Conservation (phyloP, 2,329 filamentous ascomycete genomes). For the Acrocalymma vagum region DNA sequence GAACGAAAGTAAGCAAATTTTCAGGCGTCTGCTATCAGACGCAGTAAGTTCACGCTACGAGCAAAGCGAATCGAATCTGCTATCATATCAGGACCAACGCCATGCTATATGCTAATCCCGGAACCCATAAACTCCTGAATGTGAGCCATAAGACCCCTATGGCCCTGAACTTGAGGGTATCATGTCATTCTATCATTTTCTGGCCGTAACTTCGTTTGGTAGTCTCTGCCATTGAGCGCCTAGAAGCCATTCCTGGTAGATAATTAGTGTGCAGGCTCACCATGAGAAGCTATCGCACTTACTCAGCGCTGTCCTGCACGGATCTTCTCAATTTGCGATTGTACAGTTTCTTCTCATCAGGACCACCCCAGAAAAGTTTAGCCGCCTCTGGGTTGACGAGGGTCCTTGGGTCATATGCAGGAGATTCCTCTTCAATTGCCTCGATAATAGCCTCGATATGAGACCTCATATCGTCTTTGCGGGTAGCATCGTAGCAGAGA, state of each 20-base stretch:
- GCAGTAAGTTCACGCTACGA: no score
- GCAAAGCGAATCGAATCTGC: no score
- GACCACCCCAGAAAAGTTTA: slow-evolving; percentile 83
- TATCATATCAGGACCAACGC: slow-evolving; percentile 13
- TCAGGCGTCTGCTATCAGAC: no score
- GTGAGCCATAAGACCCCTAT: slow-evolving; percentile 23
- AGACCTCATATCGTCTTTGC: slow-evolving; percentile 78
- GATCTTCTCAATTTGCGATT: slow-evolving; percentile 81
- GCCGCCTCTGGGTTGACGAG: slow-evolving; percentile 87
- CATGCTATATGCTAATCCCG: slow-evolving; percentile 23
- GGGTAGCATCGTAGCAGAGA: slow-evolving; percentile 76
- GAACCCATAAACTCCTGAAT: slow-evolving; percentile 29
- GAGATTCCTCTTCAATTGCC: slow-evolving; percentile 85
- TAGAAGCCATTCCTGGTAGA: slow-evolving; percentile 31
- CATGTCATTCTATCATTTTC: slow-evolving; percentile 30
- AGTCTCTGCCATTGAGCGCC: background rate
- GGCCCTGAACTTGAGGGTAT: slow-evolving; percentile 32
- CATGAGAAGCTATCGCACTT: slow-evolving; percentile 18
- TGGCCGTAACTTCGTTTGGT: slow-evolving; percentile 26
- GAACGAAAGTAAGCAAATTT: no score
- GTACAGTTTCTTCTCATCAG: slow-evolving; percentile 84
- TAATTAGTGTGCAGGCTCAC: slow-evolving; percentile 1
- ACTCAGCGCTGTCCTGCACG: slow-evolving; percentile 66
- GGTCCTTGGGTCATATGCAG: slow-evolving; percentile 88
- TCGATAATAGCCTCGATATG: slow-evolving; percentile 87